These are phyloP conservation scores for Choanephora cucurbitarum DNA, from an alignment of 371 early-diverging fungal species.

Conservation along the genomic window DNA sequence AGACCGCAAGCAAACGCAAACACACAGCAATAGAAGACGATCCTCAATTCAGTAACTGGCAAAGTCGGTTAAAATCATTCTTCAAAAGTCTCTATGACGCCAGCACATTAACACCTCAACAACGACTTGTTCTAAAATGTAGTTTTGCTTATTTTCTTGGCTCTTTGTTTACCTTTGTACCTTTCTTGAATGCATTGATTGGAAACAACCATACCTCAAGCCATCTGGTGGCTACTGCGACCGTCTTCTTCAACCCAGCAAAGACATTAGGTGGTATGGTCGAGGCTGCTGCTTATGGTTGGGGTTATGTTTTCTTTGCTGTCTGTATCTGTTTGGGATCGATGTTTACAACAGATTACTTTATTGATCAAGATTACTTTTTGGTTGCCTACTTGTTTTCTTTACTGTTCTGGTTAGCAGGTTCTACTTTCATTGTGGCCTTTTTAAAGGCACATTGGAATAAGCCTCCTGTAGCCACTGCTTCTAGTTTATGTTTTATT, in stretches of 20 bases:
- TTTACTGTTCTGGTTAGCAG: slow-evolving; percentile 58
- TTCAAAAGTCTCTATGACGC: neutral
- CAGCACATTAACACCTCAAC: slow-evolving; percentile 27
- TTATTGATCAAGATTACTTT: slow-evolving; percentile 46
- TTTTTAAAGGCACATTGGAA: slow-evolving; percentile 66
- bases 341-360: slow-evolving; percentile 61
- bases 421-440: slow-evolving; percentile 59
- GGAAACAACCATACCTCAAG: slow-evolving; percentile 46
- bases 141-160: slow-evolving; percentile 65
- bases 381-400: slow-evolving; percentile 52
- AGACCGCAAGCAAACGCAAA: slow-evolving; percentile 3
- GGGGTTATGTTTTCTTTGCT: slow-evolving; percentile 58
- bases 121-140: slow-evolving; percentile 60
- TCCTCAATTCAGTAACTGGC: neutral
- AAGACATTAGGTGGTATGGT: slow-evolving; percentile 69
- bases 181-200: slow-evolving; percentile 48
- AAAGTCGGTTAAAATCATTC: neutral
- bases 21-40: slow-evolving; percentile 3
- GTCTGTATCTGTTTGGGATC: slow-evolving; percentile 52
- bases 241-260: slow-evolving; percentile 73
- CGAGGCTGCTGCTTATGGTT: slow-evolving; percentile 63
- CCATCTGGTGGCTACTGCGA: slow-evolving; percentile 66
- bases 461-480: slow-evolving; percentile 65
- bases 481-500: slow-evolving; percentile 63
- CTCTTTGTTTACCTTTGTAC: slow-evolving; percentile 65